Evolutionary conservation across 2,329 filamentous ascomycete species (phyloP).

Genomic region (Plectosphaerella plurivora): DNA sequence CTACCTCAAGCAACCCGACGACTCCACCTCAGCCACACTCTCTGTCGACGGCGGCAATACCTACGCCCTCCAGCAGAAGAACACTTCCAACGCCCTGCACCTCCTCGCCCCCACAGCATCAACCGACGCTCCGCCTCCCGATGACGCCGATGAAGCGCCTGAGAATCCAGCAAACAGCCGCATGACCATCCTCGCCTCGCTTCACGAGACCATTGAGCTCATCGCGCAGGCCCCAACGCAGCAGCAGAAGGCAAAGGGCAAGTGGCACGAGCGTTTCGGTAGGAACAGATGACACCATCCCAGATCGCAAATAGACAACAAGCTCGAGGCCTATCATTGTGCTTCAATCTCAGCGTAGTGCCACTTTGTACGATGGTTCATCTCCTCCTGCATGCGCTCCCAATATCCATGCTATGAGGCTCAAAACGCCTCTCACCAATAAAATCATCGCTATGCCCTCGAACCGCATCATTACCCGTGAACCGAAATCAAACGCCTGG

Average conservation of each 20-base stretch:
- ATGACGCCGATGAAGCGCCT: neutral
- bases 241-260: conserved; percentile 30
- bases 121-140: neutral
- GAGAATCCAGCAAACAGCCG: conserved; percentile 18
- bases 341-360: too few species aligned
- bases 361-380: too few species aligned
- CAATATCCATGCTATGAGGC: too few species aligned
- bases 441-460: too few species aligned
- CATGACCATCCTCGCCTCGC: conserved; percentile 46
- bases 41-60: conserved; percentile 27
- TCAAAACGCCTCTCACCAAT: too few species aligned
- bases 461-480: too few species aligned
- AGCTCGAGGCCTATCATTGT: too few species aligned
- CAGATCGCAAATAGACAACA: too few species aligned
- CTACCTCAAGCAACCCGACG: conserved; percentile 3
- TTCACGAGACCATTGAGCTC: conserved; percentile 61
- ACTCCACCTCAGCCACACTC: neutral
- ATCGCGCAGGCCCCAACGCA: conserved; percentile 28
- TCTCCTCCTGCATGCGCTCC: neutral
- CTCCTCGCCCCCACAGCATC: conserved; percentile 36
- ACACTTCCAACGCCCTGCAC: conserved; percentile 63
- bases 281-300: conserved; percentile 28
- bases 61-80: conserved; percentile 60
- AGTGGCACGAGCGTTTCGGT: conserved; percentile 59
- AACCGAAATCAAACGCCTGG: neutral